Evolutionary conservation across 192 early-diverging fungal genomes (phyloP).

Genomic region (Neocallimastix lanati): DNA sequence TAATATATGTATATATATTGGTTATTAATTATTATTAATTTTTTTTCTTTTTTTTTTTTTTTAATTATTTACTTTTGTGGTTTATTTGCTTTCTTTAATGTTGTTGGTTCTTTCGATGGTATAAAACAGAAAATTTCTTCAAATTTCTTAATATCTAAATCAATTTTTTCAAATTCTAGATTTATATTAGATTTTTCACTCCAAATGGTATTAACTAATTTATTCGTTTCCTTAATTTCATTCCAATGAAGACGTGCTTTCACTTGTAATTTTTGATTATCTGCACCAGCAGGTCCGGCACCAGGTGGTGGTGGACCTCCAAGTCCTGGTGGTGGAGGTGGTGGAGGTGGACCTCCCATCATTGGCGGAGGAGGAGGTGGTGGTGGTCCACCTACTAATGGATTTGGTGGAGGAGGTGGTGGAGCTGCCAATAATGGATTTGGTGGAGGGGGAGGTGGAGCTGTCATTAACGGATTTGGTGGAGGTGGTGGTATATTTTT

Average conservation of each 20-base stretch:
- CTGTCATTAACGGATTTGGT: neutral
- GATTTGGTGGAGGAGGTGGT: conserved; percentile 2
- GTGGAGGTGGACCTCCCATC: neutral
- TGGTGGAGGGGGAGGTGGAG: conserved; percentile 10
- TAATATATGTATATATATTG: too few species aligned
- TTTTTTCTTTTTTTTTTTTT: too few species aligned
- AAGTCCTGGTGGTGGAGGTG: conserved; percentile 1
- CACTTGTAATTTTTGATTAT: conserved; percentile 9
- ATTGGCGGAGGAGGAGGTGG: conserved; percentile 3
- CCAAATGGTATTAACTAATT: conserved; percentile 11
- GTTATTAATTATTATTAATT: too few species aligned
- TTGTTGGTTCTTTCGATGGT: conserved; percentile 6
- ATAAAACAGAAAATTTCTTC: conserved; percentile 3
- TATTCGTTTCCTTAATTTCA: conserved; percentile 9
- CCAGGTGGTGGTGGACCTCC: conserved; percentile 1
- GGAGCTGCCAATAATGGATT: neutral
- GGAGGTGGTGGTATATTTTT: neutral
- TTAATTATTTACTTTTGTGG: conserved; percentile 1
- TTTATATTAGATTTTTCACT: neutral
- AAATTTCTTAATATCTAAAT: conserved; percentile 5
- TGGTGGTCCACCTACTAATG: neutral
- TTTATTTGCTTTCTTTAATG: conserved; percentile 8
- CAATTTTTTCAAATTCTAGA: conserved; percentile 2
- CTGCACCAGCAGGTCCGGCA: neutral
- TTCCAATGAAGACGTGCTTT: conserved; percentile 24